Percentiles rank a stretch among this genome's conserved stretches.
Evolutionary conservation across 2,329 filamentous ascomycete species (phyloP).

Genomic region (Aureobasidium musti): DNA sequence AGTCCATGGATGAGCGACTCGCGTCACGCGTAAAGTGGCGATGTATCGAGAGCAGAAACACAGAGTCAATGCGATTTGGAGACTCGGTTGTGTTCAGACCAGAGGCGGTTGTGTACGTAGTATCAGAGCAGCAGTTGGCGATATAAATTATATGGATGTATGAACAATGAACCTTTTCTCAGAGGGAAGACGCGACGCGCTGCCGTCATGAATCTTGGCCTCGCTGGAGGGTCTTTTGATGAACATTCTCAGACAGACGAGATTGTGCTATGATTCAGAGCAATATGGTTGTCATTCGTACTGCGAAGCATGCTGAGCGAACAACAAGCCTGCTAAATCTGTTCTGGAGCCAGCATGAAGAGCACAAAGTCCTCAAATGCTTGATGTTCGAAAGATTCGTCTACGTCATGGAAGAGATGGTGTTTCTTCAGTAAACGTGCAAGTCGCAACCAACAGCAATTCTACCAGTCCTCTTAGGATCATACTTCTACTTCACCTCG

Average conservation of each 20-base stretch:
- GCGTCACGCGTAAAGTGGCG: slow-evolving; percentile 31
- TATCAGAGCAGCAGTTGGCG: neutral
- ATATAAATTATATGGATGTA: neutral
- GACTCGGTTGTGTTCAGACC: neutral
- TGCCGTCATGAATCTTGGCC: slow-evolving; percentile 13
- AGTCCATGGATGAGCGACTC: slow-evolving; percentile 3
- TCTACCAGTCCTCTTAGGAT: neutral
- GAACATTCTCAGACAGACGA: neutral
- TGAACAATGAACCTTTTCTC: neutral
- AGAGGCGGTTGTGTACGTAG: neutral
- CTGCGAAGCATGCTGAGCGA: neutral
- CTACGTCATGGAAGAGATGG: slow-evolving; percentile 19
- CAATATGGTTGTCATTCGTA: neutral
- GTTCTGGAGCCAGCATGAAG: neutral
- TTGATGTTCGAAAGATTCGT: neutral
- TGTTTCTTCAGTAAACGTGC: neutral
- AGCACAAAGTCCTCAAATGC: too few species aligned
- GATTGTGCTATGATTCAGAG: neutral
- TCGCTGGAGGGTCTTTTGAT: neutral
- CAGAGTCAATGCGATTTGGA: neutral
- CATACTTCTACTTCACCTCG: too few species aligned
- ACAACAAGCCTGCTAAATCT: neutral
- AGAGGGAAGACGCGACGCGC: slow-evolving; percentile 12
- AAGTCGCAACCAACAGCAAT: neutral
- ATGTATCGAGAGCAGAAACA: neutral